Base-by-base conservation (phyloP, 2,329 filamentous ascomycete species). In the Sporothrix humicola region DNA sequence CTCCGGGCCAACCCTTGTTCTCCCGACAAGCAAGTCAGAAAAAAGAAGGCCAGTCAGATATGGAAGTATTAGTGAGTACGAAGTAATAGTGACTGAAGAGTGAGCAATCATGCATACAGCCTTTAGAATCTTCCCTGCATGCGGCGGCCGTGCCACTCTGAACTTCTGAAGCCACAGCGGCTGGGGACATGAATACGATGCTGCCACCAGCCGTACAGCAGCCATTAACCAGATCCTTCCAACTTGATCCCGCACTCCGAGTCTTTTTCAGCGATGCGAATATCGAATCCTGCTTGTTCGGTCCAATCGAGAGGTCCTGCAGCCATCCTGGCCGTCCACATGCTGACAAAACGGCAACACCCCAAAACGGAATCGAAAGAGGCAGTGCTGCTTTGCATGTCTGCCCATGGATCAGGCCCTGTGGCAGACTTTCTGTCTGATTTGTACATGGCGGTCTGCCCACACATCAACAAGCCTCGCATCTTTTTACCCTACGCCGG, bases 281-380 rank as follows among this genome's bases (percentile, higher is more conserved):
- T 37, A 8, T 63, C 13, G 31, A 44, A 44, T 46, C 61, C 61
- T 26, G n/a, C 61, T 20, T 37, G 31, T 37, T 48, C 52, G n/a
- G 44, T 50, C 63, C 63, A 68, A 50, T 68, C 63, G 44, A 68
- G 44, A 68, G 12, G 44, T 31, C 63, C 63, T 50, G 44, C 63
- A 50, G 63, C 44, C 63, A 48, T 68, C 46, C 63, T n/a, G 23
- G 17, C 1, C 8, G n/a, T 20, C 2, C 4, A 23, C 17, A 50
- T 23, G 63, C 46, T 50, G 20, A 68, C 46, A 46, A 48, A 50
- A 68, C 63, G n/a, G 46, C 63, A 26, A 44, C 7, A 65, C 37
- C 20, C n/a, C 9, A 48, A 26, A 48, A 6, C 20, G n/a, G 42
- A n/a, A 13, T 37, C 31, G 31, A 37, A 37, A 37, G 63, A 50